Base-by-base conservation (phyloP, 768 basidiomycete genomes). In the Rhodotorula graminis region DNA sequence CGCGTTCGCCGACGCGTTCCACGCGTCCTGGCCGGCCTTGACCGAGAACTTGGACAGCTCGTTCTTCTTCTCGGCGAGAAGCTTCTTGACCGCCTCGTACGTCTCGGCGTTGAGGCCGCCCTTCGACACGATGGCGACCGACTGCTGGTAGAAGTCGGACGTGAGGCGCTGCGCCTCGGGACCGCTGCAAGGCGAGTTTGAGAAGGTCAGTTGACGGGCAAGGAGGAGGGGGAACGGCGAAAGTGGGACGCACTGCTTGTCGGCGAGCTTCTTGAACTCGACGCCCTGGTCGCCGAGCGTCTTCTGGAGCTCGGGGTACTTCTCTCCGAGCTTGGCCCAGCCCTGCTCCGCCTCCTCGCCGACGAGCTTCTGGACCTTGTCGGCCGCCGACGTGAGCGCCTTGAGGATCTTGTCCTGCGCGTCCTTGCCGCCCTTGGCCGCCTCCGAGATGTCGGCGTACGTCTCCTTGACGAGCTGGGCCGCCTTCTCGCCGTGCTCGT, bases 71-170 rank as follows among this genome's bases (percentile, higher is more conserved):
- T 77, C 33, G 46, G 64, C 49, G 61, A 77, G 68, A 21, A 79
- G 64, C 63, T 69, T 57, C 74, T 71, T 71, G 60, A 76, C 69
- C 4, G 64, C 53, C 42, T 77, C 71, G 67, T 75, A 70, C 15
- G 75, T 75, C 68, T 78, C 70, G 44, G 74, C 69, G 70, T 74
- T 78, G 56, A 78, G 40, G 33, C 72, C 72, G 21, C 77, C 77
- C 58, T 71, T 63, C 33, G 73, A 50, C 19, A 72, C 68, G 40
- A 78, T 44, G n/a, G 65, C 53, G 33, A 68, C 46, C 37, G 72
- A 63, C 59, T 78, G 66, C 47, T 69, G 47, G 69, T 76, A 71
- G 65, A 74, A 72, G 64, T 75, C 73, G 59, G 70, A 53, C 21
- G 71, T 63, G 67, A 79, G 73, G 59, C 67, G 64, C 21, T 61